phyloP scores from a whole-genome alignment of 2,329 filamentous ascomycete species.

The Stemphylium lycopersici region DNA sequence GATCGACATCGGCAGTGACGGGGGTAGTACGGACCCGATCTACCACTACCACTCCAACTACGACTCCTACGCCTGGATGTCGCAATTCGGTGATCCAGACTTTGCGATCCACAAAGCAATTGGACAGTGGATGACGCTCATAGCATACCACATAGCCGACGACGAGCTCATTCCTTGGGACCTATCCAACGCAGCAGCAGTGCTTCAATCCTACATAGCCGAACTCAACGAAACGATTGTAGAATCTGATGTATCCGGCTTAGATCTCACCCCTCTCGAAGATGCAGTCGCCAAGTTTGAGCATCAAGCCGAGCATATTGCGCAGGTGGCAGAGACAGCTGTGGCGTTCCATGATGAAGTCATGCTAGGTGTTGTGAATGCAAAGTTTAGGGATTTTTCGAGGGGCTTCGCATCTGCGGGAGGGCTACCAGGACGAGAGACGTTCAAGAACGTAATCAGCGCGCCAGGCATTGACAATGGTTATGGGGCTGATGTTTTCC shows the following conservation, averaged over 20 bases:
- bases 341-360: background rate
- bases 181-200: background rate
- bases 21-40: slow-evolving; percentile 48
- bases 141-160: slow-evolving; percentile 50
- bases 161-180: slow-evolving; percentile 46
- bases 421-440: background rate
- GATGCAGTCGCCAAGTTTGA: slow-evolving; percentile 2
- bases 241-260: background rate
- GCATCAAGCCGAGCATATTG: background rate
- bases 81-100: slow-evolving; percentile 57
- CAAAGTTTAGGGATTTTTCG: background rate
- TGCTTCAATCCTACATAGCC: slow-evolving; percentile 1
- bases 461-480: slow-evolving; percentile 2
- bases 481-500: slow-evolving; percentile 2
- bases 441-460: slow-evolving; percentile 1
- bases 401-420: background rate
- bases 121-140: slow-evolving; percentile 53
- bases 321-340: slow-evolving; percentile 1
- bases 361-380: background rate
- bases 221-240: background rate
- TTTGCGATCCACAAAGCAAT: slow-evolving; percentile 58
- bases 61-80: slow-evolving; percentile 60
- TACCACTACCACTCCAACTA: slow-evolving; percentile 58
- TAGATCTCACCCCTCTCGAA: background rate
- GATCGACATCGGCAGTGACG: slow-evolving; percentile 52